These are phyloP conservation scores for Phytophthora sojae DNA, from an alignment of 352 stramenopile species.

Conservation along the genomic window DNA sequence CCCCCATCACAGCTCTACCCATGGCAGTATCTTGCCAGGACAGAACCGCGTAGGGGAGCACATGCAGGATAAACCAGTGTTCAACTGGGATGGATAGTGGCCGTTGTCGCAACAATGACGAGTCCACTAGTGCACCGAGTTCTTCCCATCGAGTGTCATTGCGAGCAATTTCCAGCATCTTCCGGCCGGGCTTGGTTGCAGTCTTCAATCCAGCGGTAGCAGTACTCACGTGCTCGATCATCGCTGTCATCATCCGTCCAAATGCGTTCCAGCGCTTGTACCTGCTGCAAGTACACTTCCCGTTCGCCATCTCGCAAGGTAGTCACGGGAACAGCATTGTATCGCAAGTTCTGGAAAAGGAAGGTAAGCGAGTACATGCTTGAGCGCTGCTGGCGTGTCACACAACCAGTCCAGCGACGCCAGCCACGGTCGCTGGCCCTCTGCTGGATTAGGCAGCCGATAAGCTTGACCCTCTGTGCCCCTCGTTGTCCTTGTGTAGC, in stretches of 20 bases:
- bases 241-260: not conserved
- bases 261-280: not conserved
- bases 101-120: not conserved
- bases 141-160: not conserved
- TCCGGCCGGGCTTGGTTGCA: not conserved
- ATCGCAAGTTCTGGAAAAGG: not conserved
- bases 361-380: not conserved
- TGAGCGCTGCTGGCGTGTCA: not conserved
- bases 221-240: not conserved
- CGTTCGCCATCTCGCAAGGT: not conserved
- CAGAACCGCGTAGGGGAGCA: not conserved
- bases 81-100: not conserved
- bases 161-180: not conserved
- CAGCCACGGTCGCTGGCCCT: not conserved
- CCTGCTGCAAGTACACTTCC: not conserved
- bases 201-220: not conserved
- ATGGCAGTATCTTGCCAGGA: not conserved
- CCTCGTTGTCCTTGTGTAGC: no score
- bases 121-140: not conserved
- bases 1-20: not conserved
- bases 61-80: not conserved
- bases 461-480: no score
- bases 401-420: not conserved
- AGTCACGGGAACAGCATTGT: not conserved
- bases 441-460: no score